Conservation (phyloP, 2,329 filamentous ascomycete genomes). For the Trichothecium sympodiale region DNA sequence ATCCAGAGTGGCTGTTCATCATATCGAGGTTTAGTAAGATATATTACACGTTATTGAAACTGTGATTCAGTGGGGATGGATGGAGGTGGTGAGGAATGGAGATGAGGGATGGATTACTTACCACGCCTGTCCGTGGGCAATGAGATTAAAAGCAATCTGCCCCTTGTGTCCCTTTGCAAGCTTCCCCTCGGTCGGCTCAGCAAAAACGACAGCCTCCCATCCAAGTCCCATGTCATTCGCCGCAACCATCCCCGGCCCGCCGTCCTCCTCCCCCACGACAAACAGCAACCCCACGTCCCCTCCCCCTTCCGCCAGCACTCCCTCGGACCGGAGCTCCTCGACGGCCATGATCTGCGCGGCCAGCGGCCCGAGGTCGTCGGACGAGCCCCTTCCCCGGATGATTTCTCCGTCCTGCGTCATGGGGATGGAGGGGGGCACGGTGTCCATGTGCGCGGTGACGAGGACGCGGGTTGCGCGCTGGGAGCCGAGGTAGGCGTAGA, state of each 20-base stretch:
- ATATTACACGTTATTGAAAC: no score
- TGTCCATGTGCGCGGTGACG: slow-evolving; percentile 66
- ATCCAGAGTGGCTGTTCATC: slow-evolving; percentile 65
- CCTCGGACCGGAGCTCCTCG: slow-evolving; percentile 9
- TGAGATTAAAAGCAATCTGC: slow-evolving; percentile 28
- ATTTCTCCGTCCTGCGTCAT: slow-evolving; percentile 39
- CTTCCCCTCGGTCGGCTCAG: slow-evolving; percentile 15
- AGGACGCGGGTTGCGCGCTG: slow-evolving; percentile 42
- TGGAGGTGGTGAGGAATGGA: neutral
- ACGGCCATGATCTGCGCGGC: slow-evolving; percentile 11
- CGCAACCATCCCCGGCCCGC: slow-evolving; percentile 12
- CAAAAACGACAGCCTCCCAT: slow-evolving; percentile 14
- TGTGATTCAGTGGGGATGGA: neutral
- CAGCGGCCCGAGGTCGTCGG: slow-evolving; percentile 53
- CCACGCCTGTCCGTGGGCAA: slow-evolving; percentile 47
- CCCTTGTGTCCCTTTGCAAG: slow-evolving; percentile 15
- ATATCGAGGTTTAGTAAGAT: no score
- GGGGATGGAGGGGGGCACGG: slow-evolving; percentile 55
- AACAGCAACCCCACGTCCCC: slow-evolving; percentile 11
- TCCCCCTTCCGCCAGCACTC: slow-evolving; percentile 6
- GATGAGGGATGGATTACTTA: slow-evolving; percentile 1
- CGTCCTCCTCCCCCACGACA: slow-evolving; percentile 15
- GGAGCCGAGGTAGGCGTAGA: slow-evolving; percentile 50
- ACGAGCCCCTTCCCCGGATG: slow-evolving; percentile 51
- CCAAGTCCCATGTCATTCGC: slow-evolving; percentile 9